phyloP scores from a whole-genome alignment of 225 moss, liverwort and hornwort genomes.

The Rhytidiadelphus loreus region DNA sequence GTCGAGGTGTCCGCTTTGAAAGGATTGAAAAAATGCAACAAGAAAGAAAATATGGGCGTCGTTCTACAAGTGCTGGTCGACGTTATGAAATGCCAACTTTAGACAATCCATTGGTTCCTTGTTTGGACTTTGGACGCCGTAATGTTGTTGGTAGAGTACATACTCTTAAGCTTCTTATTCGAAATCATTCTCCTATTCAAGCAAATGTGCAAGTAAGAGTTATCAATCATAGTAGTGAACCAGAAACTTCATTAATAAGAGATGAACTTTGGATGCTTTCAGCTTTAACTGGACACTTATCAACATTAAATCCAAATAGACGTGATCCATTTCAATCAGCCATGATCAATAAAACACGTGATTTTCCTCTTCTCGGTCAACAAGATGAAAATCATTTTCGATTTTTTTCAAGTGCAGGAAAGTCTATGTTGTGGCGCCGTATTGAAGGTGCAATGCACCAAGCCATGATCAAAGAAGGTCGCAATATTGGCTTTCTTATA shows the following conservation, averaged over 20 bases:
- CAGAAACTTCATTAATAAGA: conserved; percentile 29
- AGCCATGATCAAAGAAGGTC: conserved; percentile 69
- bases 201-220: conserved; percentile 35
- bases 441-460: conserved; percentile 84
- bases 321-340: conserved; percentile 54
- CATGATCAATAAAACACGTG: conserved; percentile 2
- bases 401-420: conserved; percentile 70
- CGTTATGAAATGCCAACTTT: not conserved
- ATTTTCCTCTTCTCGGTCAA: conserved; percentile 22
- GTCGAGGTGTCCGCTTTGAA: conserved; percentile 26
- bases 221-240: conserved; percentile 46
- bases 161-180: conserved; percentile 50
- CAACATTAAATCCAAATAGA: conserved; percentile 48
- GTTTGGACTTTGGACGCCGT: conserved; percentile 69
- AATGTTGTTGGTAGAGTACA: conserved; percentile 56
- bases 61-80: not conserved
- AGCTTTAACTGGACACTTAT: conserved; percentile 60
- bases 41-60: not conserved
- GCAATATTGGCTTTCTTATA: conserved; percentile 60
- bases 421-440: conserved; percentile 72
- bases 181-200: conserved; percentile 69
- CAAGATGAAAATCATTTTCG: conserved; percentile 54
- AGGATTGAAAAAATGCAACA: conserved; percentile 11
- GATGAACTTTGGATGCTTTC: conserved; percentile 82
- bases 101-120: conserved; percentile 47